Base-by-base conservation (phyloP, 257 asterid species). In the Solanum appendiculatum region DNA sequence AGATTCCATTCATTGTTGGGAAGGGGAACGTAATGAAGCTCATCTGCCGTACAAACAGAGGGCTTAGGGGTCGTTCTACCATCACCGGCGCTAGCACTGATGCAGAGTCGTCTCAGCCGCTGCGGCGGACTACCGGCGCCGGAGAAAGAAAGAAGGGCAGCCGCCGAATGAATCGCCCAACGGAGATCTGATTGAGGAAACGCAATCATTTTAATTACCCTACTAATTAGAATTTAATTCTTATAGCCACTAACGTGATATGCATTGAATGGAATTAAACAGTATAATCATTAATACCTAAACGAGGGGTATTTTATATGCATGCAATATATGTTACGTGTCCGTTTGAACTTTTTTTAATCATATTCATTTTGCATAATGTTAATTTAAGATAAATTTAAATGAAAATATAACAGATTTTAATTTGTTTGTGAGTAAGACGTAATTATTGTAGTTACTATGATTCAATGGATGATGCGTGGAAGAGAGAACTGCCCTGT, bases 11-110 rank as follows among this genome's bases (percentile, higher is more conserved):
- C 92, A 29, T 96, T 93, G 85, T 90, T 94, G 80, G 91, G 87
- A 74, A 93, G 95, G n/a, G 97, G 87, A 87, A 97, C 99, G 60
- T 96, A 97, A 88, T 97, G 98, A 84, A 97, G 96, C 93, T 97
- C 99, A 88, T 97, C 98, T 83, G 99, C 99, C 40, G 98, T 95
- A 92, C 99, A 97, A 72, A 95, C 88, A 33, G 98, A 86, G 82
- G 99, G 99, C 86, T 93, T 96, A 39, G 74, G 85, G 89, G 75
- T 84, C 91, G 88, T 31, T 48, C 31, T 81, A 48, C 44, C 68
- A 48, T 39, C 69, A 81, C 68, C 39, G 36, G 31, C 81, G 81
- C 31, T 36, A 9, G 29, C 81, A 36, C 11, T 46, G 66, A 46
- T 46, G 66, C 42, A 27, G 85, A 80, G 85, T 46, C 10, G 64